phyloP scores from a whole-genome alignment of 345 rosid genomes.

The Anacardium occidentale region DNA sequence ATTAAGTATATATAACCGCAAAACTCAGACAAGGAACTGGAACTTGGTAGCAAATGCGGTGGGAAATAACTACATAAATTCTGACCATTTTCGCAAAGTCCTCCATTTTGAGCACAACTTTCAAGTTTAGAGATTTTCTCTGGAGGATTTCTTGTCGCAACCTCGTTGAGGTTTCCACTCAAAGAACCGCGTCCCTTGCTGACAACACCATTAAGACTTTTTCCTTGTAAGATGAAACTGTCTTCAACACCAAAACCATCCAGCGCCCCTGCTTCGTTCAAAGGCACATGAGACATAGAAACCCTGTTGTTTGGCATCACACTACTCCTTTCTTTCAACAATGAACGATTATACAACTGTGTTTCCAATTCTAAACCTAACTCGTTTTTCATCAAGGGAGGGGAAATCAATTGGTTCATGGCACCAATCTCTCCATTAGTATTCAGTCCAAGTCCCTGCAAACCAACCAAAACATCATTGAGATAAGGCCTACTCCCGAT shows the following conservation, averaged over 20 bases:
- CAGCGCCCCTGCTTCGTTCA: slow-evolving; percentile 22
- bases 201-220: slow-evolving; percentile 19
- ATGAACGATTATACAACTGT: slow-evolving; percentile 16
- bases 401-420: slow-evolving; percentile 18
- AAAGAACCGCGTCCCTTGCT: slow-evolving; percentile 19
- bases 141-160: slow-evolving; percentile 15
- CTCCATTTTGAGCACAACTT: slow-evolving; percentile 17
- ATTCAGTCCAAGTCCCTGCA: slow-evolving; percentile 27
- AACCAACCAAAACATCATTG: slow-evolving; percentile 17
- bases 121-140: slow-evolving; percentile 30
- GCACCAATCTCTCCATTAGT: slow-evolving; percentile 20
- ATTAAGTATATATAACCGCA: slow-evolving; percentile 41
- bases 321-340: slow-evolving; percentile 25
- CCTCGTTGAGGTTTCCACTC: slow-evolving; percentile 26
- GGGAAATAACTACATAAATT: slow-evolving; percentile 10
- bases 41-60: slow-evolving; percentile 24
- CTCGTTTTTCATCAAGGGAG: slow-evolving; percentile 22
- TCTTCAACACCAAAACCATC: slow-evolving; percentile 34
- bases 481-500: slow-evolving; percentile 20
- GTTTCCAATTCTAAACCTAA: slow-evolving; percentile 18
- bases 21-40: slow-evolving; percentile 36
- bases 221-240: slow-evolving; percentile 41
- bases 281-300: slow-evolving; percentile 28
- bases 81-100: slow-evolving; percentile 23
- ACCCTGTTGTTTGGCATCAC: slow-evolving; percentile 26